These are phyloP conservation scores for Brassica hybrid DNA, from an alignment of 441 rosid species.

Conservation along the genomic window DNA sequence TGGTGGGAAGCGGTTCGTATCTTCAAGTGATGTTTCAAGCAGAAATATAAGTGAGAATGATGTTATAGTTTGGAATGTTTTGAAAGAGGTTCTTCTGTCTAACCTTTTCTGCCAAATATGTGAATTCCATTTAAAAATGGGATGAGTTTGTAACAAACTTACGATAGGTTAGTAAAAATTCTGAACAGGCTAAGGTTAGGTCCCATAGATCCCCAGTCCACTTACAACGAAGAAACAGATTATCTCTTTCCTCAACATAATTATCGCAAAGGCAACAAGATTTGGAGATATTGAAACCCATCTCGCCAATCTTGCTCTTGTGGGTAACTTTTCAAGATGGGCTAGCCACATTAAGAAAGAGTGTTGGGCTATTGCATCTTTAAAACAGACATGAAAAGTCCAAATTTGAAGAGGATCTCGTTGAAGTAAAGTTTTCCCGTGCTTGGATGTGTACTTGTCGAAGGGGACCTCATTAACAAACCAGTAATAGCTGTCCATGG, in stretches of 20 bases:
- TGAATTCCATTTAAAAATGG: neutral
- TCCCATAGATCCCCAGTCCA: neutral
- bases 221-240: neutral
- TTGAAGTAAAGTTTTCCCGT: neutral
- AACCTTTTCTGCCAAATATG: conserved; percentile 31
- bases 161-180: neutral
- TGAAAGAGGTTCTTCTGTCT: conserved; percentile 73
- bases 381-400: neutral
- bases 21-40: conserved; percentile 81
- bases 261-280: neutral
- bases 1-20: conserved; percentile 73
- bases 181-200: neutral
- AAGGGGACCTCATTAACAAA: neutral
- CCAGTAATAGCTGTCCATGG: neutral
- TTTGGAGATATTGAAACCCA: neutral
- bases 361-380: neutral
- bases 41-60: conserved; percentile 80
- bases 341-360: neutral
- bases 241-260: neutral
- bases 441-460: neutral
- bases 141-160: neutral
- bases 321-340: neutral
- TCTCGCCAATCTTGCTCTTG: neutral
- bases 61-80: conserved; percentile 78
- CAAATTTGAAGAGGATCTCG: neutral